Percentiles rank a stretch among this genome's conserved stretches.
Conservation (phyloP, 1,284 basidiomycete genomes). For the Leucoagaricus sp. region DNA sequence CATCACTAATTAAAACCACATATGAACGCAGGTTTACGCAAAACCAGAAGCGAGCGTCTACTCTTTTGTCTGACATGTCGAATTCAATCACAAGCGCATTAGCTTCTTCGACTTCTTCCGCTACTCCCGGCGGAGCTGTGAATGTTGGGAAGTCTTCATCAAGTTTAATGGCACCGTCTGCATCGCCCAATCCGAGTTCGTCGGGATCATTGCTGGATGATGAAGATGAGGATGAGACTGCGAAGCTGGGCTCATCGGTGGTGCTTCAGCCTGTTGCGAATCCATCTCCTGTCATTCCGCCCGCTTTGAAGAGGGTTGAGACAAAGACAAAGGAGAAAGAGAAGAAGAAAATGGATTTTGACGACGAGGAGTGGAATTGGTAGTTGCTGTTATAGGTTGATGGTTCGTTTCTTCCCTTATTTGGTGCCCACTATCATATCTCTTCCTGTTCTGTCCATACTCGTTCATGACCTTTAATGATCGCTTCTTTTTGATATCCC, state of each 20-base stretch:
- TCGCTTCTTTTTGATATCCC: not conserved
- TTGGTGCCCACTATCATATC: not conserved
- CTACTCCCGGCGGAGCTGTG: too few species aligned
- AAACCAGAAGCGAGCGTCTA: slow-evolving; percentile 65
- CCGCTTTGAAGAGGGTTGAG: not conserved
- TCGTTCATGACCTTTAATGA: not conserved
- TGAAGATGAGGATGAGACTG: slow-evolving; percentile 15
- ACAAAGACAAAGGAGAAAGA: not conserved
- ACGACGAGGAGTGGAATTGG: slow-evolving; percentile 20
- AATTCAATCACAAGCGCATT: slow-evolving; percentile 56
- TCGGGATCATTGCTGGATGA: slow-evolving; percentile 18
- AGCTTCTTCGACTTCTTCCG: slow-evolving; percentile 23
- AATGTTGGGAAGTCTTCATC: not conserved
- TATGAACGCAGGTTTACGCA: slow-evolving; percentile 53
- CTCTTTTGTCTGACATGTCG: slow-evolving; percentile 65
- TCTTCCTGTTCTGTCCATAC: not conserved
- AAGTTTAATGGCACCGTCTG: not conserved
- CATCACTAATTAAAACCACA: not conserved
- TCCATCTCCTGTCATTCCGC: not conserved
- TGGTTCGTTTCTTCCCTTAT: too few species aligned
- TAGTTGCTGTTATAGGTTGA: not conserved
- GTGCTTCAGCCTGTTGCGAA: slow-evolving; percentile 1
- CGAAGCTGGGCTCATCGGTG: slow-evolving; percentile 5
- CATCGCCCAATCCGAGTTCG: slow-evolving; percentile 8
- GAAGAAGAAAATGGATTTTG: slow-evolving; percentile 7